Conservation (phyloP, 148 eudicot genomes). For the Silene conica region DNA sequence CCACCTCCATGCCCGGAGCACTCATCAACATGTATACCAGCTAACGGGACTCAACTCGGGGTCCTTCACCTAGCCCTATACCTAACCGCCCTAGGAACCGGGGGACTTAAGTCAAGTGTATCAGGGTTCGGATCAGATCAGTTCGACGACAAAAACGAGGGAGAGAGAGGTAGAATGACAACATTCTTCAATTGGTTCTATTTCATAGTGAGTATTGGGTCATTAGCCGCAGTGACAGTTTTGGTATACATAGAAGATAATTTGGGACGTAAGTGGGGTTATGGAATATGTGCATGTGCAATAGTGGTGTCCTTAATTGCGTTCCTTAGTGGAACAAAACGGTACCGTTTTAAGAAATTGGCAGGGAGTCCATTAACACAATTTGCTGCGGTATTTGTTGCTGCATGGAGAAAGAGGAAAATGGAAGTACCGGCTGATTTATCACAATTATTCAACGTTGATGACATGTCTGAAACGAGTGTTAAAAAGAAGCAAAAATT, state of each 20-base stretch:
- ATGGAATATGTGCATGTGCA: conserved; percentile 64
- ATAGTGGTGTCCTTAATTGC: conserved; percentile 35
- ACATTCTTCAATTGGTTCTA: conserved; percentile 77
- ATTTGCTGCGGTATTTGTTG: conserved; percentile 51
- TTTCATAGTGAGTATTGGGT: conserved; percentile 71
- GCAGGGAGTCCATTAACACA: conserved; percentile 69
- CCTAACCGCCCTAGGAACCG: conserved; percentile 82
- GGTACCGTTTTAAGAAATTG: conserved; percentile 68
- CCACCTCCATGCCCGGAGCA: conserved; percentile 53
- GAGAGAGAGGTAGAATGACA: conserved; percentile 52
- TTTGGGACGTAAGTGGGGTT: conserved; percentile 66
- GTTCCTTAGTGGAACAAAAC: conserved; percentile 47
- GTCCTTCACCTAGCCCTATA: conserved; percentile 71
- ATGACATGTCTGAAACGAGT: conserved; percentile 36
- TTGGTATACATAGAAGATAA: conserved; percentile 78
- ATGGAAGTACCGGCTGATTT: conserved; percentile 45
- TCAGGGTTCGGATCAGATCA: conserved; percentile 95
- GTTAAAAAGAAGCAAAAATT: conserved; percentile 35
- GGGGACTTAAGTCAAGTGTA: conserved; percentile 86
- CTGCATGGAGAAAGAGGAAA: conserved; percentile 54
- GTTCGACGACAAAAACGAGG: conserved; percentile 59
- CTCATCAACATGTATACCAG: conserved; percentile 43
- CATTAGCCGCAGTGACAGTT: conserved; percentile 65
- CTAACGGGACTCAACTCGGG: conserved; percentile 43
- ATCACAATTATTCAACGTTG: conserved; percentile 37